Base-by-base conservation (phyloP, 2,329 filamentous ascomycete genomes). In the Fusarium sp. region DNA sequence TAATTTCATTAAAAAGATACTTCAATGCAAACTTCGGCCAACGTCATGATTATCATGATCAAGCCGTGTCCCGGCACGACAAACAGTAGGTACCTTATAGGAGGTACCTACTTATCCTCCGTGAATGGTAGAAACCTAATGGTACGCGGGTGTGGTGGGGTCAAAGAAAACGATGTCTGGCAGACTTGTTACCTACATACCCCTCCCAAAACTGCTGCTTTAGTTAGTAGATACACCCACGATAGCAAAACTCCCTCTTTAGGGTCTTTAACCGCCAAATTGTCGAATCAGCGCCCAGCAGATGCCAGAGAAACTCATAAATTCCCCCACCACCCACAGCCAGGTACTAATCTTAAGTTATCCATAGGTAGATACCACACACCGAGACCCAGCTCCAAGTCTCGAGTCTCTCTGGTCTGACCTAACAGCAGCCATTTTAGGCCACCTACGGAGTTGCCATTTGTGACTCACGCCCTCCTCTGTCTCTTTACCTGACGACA, bases 381-480 rank as follows among this genome's bases (percentile, higher is more conserved):
- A 73, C 54, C 41, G 42, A n/a, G 63, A 62, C 65, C 70, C 59
- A 72, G 56, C 49, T 24, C 48, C 38, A 59, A 48, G 41, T 26
- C 45, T 36, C 49, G 62, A 64, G 58, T 61, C 33, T 33, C 42
- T 57, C 57, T 66, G 65, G 44, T 47, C 38, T 51, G 59, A 63
- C 54, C 56, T 42, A 52, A 68, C 45, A 66, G 61, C 41, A 66
- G 51, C 58, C 48, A 45, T 48, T 47, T 36, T 52, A 57, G 44
- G 57, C 45, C 24, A 39, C 35, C 35, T 55, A 33, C 61, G 60
- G 48, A 51, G 39, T 74, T 74, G 74, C 69, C 72, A 45, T 75
- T 75, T 76, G 75, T 79, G 77, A 79, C 74, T 79, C 77, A 79
- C 74, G 76, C 74, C 67, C 62, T 76, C 67, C 56, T 70, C 68